Evolutionary conservation across 2,329 filamentous ascomycete genomes (phyloP).

Genomic region (Cercospora berteroae): DNA sequence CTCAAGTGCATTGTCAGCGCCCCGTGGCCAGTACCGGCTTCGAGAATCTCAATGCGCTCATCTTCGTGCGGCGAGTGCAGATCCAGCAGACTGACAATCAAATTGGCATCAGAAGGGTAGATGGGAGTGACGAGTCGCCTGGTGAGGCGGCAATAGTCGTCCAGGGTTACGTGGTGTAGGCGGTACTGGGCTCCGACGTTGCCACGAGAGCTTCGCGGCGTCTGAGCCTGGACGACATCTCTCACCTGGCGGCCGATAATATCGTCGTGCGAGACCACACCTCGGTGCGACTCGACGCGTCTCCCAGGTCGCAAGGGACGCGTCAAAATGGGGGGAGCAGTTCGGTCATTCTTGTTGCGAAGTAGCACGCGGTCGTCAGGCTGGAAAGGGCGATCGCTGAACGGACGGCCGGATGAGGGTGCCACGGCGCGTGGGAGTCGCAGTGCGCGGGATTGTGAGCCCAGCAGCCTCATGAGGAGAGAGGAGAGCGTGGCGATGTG

Average conservation of each 20-base stretch:
- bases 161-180: constrained; percentile 65
- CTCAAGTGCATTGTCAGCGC: constrained; percentile 73
- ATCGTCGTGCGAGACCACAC: constrained; percentile 51
- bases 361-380: constrained; percentile 41
- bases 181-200: constrained; percentile 49
- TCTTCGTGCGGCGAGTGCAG: constrained; percentile 53
- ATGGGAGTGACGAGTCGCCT: constrained; percentile 73
- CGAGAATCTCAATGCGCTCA: constrained; percentile 65
- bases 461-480: constrained; percentile 15
- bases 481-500: background rate
- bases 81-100: constrained; percentile 75
- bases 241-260: constrained; percentile 64
- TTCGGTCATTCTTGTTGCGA: constrained; percentile 40
- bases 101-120: constrained; percentile 71
- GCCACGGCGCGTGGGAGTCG: background rate
- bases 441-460: constrained; percentile 14
- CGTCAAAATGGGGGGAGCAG: constrained; percentile 41
- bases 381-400: constrained; percentile 28
- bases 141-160: constrained; percentile 68
- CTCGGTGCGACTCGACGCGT: constrained; percentile 46
- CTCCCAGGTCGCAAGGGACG: constrained; percentile 39
- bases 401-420: background rate
- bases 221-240: constrained; percentile 56
- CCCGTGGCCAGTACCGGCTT: constrained; percentile 83
- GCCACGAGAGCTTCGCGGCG: constrained; percentile 28